A percentile compares a stretch with the other conserved stretches of the same genome.
Evolutionary conservation across 331 rosid species (phyloP).

Genomic region (Acacia concinna): DNA sequence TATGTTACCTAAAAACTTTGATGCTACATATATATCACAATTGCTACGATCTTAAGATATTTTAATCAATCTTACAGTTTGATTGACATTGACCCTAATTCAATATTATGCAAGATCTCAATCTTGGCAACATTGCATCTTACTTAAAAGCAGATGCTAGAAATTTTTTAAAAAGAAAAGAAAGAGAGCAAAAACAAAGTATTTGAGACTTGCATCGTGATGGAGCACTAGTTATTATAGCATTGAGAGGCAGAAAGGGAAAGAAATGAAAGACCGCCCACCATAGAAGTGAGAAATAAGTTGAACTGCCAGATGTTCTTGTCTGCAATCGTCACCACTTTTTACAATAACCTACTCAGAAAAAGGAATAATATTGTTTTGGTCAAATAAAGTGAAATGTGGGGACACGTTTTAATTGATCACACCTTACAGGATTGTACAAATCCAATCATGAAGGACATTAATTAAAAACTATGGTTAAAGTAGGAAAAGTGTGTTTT

Average conservation of each 20-base stretch:
- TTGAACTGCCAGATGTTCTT: slow-evolving; percentile 98
- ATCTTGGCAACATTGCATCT: background rate
- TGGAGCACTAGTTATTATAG: slow-evolving; percentile 11
- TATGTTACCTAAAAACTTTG: background rate
- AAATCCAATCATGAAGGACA: background rate
- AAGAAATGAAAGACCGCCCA: slow-evolving; percentile 34
- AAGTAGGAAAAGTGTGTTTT: background rate
- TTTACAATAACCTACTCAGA: slow-evolving; percentile 76
- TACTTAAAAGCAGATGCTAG: background rate
- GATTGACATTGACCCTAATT: background rate
- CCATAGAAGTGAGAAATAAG: slow-evolving; percentile 98
- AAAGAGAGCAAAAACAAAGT: background rate
- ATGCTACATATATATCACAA: background rate
- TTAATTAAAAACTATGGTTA: background rate
- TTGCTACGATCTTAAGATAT: background rate
- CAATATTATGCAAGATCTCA: background rate
- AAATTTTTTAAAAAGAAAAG: background rate
- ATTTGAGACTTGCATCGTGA: background rate
- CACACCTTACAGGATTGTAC: slow-evolving; percentile 13
- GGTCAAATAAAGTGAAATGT: background rate
- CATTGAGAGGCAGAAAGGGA: slow-evolving; percentile 9
- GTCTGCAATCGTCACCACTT: slow-evolving; percentile 99
- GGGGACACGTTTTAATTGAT: background rate
- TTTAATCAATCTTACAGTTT: background rate
- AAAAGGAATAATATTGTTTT: slow-evolving; percentile 26